phyloP scores from a whole-genome alignment of 306 rosid genomes.

The Rubus idaeus region DNA sequence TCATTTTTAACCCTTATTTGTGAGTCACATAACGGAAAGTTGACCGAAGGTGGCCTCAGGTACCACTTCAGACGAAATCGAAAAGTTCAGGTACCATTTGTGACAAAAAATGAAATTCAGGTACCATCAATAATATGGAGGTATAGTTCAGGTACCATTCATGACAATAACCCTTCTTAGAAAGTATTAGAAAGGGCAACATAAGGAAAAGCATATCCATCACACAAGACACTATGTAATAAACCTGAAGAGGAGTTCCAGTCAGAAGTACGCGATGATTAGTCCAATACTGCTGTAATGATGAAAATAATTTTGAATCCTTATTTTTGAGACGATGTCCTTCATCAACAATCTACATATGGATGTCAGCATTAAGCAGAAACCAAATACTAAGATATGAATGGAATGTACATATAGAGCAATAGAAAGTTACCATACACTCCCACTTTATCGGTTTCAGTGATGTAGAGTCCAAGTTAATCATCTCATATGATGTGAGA shows the following conservation, averaged over 20 bases:
- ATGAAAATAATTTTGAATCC: constrained; percentile 95
- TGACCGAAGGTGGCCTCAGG: too few relatives aligned
- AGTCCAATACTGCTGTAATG: constrained; percentile 75
- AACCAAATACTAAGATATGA: constrained; percentile 20
- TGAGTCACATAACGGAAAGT: too few relatives aligned
- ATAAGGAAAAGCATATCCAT: constrained; percentile 14
- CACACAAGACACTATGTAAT: constrained; percentile 28
- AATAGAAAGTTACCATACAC: constrained; percentile 65
- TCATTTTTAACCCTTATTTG: too few relatives aligned
- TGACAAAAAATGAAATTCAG: too few relatives aligned
- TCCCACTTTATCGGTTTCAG: constrained; percentile 92
- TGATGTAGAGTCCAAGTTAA: constrained; percentile 71
- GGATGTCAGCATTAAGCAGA: constrained; percentile 30
- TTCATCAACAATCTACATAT: constrained; percentile 86
- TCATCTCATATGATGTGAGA: constrained; percentile 97
- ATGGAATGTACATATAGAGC: constrained; percentile 9
- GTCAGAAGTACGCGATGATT: constrained; percentile 91
- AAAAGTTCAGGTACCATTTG: too few relatives aligned
- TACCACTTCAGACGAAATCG: too few relatives aligned
- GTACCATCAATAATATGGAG: too few relatives aligned
- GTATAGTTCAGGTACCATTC: too few relatives aligned
- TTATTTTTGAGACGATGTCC: constrained; percentile 98
- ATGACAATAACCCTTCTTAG: too few relatives aligned
- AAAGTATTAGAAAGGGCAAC: constrained; percentile 4
- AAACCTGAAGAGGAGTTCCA: constrained; percentile 99